phyloP scores from a whole-genome alignment of 306 rosid species.

The Cyclanthera cordifolia region DNA sequence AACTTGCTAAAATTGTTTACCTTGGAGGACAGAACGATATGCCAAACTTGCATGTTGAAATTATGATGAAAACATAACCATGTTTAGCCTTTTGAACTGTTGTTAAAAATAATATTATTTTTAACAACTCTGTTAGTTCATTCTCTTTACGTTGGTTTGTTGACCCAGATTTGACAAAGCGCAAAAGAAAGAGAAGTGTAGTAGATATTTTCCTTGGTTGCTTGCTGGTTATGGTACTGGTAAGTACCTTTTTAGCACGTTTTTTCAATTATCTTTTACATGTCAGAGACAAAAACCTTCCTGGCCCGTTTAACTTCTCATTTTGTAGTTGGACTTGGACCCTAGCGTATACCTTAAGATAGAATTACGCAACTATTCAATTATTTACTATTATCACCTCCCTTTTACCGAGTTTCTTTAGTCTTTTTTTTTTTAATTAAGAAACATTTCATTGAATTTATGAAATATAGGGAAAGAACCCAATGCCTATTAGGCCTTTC shows the following conservation, averaged over 20 bases:
- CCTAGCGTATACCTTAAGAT: too few species aligned
- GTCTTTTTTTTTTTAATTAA: too few species aligned
- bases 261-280: constrained; percentile 1
- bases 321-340: too few species aligned
- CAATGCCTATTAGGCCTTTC: too few species aligned
- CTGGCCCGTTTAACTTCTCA: too few species aligned
- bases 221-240: constrained; percentile 67
- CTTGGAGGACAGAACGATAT: background rate
- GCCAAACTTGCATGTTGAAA: constrained; percentile 1
- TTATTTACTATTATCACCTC: too few species aligned
- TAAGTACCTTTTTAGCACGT: constrained; percentile 32
- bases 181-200: constrained; percentile 28
- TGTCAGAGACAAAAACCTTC: background rate
- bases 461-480: too few species aligned
- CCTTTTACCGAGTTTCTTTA: too few species aligned
- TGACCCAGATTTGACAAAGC: constrained; percentile 75
- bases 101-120: background rate
- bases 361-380: too few species aligned
- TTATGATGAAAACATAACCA: background rate
- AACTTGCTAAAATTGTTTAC: background rate
- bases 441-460: too few species aligned
- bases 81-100: background rate
- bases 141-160: constrained; percentile 20
- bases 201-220: constrained; percentile 72
- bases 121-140: background rate